Evolutionary conservation across 2,329 filamentous ascomycete species (phyloP), one percentile per base, ranked within the genome.

Genomic region (Alternaria infectoria): DNA sequence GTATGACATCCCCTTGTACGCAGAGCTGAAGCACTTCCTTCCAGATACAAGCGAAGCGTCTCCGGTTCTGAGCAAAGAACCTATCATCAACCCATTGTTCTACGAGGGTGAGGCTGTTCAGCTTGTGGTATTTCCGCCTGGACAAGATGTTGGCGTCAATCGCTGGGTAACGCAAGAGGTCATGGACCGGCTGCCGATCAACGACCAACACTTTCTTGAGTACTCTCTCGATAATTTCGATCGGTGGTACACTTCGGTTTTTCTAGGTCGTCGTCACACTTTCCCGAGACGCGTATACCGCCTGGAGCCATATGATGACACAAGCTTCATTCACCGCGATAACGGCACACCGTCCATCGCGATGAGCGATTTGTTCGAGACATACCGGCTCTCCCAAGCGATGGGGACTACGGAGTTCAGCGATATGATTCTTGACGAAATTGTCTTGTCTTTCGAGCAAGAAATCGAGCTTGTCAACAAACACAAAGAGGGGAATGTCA

Each of bases 341-440:
- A 46, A 46, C 9, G 47, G 43, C 21, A 47, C n/a, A 9, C 36
- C 50, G 3, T 12, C 40, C 5, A 28, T 59, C 13, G 61, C 54
- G 5, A 54, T 65, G n/a, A 26, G 54, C 13, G 51, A 57, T 23
- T 25, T 64, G 7, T 30, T 68, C 4, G 45, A 59, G 23, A 59
- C 54, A 2, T 67, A 65, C 21, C 54, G 49, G n/a, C 30, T 61
- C 17, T 61, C 60, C 6, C 59, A 63, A 28, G 19, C n/a, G 4
- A 51, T 65, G 46, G n/a, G 43, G 1, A 62, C 49, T 10, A 52
- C 51, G 3, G 30, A 43, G 15, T 59, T 67, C 8, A 46, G 65
- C 59, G 62, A 67, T 21, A 59, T 66, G 32, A 54, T 67, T 6
- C 32, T 67, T 4, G 54, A 65, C 19, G 40, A 63, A 6, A 28